Base-by-base conservation (phyloP, 2,329 filamentous ascomycete species). In the Fusarium sp. region DNA sequence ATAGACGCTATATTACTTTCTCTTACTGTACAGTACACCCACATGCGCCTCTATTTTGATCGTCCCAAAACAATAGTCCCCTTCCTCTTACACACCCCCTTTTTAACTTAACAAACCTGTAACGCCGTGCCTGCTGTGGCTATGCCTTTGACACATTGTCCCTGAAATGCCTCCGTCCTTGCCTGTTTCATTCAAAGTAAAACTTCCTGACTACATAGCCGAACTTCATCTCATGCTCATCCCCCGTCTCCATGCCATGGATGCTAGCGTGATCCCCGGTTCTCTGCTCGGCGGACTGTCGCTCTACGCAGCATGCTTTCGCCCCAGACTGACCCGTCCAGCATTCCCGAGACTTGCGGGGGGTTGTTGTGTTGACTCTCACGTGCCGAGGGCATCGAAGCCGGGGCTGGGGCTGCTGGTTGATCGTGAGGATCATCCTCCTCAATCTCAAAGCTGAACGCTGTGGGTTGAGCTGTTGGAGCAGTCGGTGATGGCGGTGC, bases 301-400 rank as follows among this genome's bases (percentile, higher is more conserved):
- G 96, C 94, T 84, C 94, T 97, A 71, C 94, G 89, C 72, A 95
- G 88, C 73, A 98, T 95, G 85, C 94, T 97, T 83, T 97, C 94
- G 60, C 96, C 94, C 96, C 96, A 98, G 17, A 93, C 92, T 20
- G 94, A 96, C 78, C 96, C 93, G 78, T 96, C 94, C 63, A 98
- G 88, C 79, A 96, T 93, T 75, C 95, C 91, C 81, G 95, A 90
- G 75, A 97, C 93, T 77, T 95, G 92, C 56, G 92, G 89, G 92
- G 91, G 78, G 51, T 62, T 75, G 35, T 53, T 66, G 14, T 64
- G 49, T 16, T 75, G 64, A 24, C 91, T 94, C 66, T 95, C 92
- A 87, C 81, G 92, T 27, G 91, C 89, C 49, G 92, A 60, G 16
- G 69, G 69, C 35, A 53, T 71, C 46, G 68, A 85, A 75, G 89